Base-by-base conservation (phyloP, 2,329 filamentous ascomycete species). In the Dothistroma septosporum region DNA sequence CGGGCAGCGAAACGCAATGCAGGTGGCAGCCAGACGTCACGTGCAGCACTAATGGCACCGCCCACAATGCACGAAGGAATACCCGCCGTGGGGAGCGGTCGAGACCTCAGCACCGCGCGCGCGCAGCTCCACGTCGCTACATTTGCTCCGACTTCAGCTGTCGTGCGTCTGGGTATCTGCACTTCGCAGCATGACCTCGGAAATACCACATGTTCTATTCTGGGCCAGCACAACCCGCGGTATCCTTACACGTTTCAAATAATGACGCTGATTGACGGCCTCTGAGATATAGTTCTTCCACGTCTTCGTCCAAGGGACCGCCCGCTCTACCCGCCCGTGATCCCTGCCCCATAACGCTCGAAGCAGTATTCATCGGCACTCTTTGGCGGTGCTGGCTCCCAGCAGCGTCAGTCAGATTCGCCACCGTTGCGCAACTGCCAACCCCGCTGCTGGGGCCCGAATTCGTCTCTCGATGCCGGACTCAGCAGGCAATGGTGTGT, bases 281-380 rank as follows among this genome's bases (percentile, higher is more conserved):
- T 14, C 28, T n/a, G 24, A n/a, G n/a, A 21, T 35, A 35, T 28
- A 53, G 10, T 52, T 53, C 49, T 35, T 31, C 41, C 22, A 32
- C 54, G 37, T 46, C 54, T 46, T 56, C 37, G 47, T 21, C 33
- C 55, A 49, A 57, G 55, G 44, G 55, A 56, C 55, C 35, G 19
- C 10, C 55, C 55, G 53, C 37, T 44, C 35, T 31, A 35, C 31
- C 55, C 54, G 46, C 59, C 31, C 55, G 4, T 5, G 19, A 58
- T 61, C 59, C 55, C 59, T 61, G 55, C 35, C 55, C 9, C 33
- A 55, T 61, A 58, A 10, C 32, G 46, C 31, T 52, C 41, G 50
- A 58, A 46, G 35, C 22, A 41, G 57, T 50, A 58, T 32, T 24
- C 48, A 58, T 58, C 56, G 56, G 53, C 56, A 53, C 48, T 10